Base-by-base conservation (phyloP, 805 yeast genomes). In the Teunomyces panamensis region DNA sequence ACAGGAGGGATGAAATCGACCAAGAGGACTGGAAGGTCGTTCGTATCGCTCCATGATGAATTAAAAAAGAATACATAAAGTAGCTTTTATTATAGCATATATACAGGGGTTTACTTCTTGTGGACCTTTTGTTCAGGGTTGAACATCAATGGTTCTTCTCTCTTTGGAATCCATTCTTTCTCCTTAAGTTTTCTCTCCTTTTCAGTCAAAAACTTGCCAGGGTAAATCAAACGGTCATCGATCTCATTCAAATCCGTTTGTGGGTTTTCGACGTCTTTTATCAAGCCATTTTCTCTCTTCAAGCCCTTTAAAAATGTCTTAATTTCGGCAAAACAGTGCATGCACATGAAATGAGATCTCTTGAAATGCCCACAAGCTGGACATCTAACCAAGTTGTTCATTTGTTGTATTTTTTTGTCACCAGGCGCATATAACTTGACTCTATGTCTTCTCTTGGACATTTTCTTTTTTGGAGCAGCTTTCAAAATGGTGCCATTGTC, bases 381-480 rank as follows among this genome's bases (percentile, higher is more conserved):
- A 64, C 99, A 92, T 64, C 96, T 80, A 52, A 86, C 89, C 59
- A 94, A 73, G 62, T 88, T 85, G 47, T 83, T 79, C 54, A 87
- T 75, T 44, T 84, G 83, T 64, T 87, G 82, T 55, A 88, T 73
- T 57, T 90, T 94, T 65, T 89, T 92, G 49, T 81, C 78, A 9
- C 88, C 95, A 3, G 92, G 89, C 6, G 89, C 90, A 55, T 88
- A 80, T 56, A 86, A 81, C 70, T 91, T 83, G 63, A 81, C 85
- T 67, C 97, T 84, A 60, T 88, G 87, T 67, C 89, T 87, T 71
- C 81, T 81, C 64, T 89, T 89, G 6, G 98, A 89, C 2, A 83
- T 83, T 67, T 90, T 91, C 80, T 91, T 90, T 75, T 94, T 94
- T 47, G 99, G 98, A 5, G 84, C 97, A 5, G 99, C 99, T 55